phyloP scores from a whole-genome alignment of 108 stramenopile species.

The Cyclostephanos tholiformis region DNA sequence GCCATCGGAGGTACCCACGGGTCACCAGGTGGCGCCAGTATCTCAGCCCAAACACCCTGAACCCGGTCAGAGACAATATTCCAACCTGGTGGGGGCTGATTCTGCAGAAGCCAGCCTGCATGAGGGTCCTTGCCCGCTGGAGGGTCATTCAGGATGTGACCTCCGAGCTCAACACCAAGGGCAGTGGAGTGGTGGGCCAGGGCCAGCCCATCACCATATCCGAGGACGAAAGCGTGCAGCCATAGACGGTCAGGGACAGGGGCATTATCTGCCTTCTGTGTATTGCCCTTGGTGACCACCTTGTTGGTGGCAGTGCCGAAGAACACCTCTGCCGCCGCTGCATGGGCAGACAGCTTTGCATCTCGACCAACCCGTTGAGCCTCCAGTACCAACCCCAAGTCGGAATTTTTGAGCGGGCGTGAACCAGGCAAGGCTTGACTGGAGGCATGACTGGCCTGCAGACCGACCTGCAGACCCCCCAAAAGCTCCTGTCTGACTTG shows the following conservation, averaged over 20 bases:
- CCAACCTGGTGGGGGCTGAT: conserved; percentile 25
- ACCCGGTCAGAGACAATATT: conserved; percentile 30
- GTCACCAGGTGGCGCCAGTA: neutral
- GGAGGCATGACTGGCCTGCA: too few relatives aligned
- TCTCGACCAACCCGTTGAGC: too few relatives aligned
- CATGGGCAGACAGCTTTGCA: too few relatives aligned
- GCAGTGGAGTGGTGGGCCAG: too few relatives aligned
- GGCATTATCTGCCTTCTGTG: neutral
- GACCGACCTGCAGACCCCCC: too few relatives aligned
- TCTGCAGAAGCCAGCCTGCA: neutral
- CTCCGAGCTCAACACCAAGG: neutral
- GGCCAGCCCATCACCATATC: neutral
- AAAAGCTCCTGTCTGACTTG: too few relatives aligned
- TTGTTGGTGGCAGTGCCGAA: neutral
- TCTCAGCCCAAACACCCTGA: conserved; percentile 44
- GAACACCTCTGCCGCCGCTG: too few relatives aligned
- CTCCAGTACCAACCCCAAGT: neutral
- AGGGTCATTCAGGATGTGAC: too few relatives aligned
- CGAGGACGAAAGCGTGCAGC: neutral
- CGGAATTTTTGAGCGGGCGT: neutral
- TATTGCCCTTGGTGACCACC: neutral
- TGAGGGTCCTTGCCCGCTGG: too few relatives aligned
- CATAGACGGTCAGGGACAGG: neutral
- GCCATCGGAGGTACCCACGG: neutral
- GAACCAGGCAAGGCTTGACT: too few relatives aligned